Evolutionary conservation across 2,329 filamentous ascomycete species (phyloP).

Genomic region (Alternaria dauci): DNA sequence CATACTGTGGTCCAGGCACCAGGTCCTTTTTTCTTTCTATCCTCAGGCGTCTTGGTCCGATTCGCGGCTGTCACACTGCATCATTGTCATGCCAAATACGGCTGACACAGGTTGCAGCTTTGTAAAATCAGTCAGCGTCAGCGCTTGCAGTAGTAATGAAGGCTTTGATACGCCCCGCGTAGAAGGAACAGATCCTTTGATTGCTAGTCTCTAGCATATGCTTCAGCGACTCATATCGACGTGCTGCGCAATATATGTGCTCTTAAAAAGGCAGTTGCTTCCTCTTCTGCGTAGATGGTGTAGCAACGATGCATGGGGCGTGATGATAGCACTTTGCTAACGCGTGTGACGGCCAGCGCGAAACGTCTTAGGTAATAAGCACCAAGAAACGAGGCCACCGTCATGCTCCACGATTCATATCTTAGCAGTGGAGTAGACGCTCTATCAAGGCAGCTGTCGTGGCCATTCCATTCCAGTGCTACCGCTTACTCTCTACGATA

Average conservation of each 20-base stretch:
- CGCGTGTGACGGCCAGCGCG: background rate
- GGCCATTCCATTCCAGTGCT: background rate
- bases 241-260: background rate
- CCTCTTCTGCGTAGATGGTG: background rate
- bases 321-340: background rate
- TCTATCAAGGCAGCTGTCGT: conserved; percentile 2
- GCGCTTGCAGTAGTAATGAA: conserved; percentile 3
- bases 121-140: conserved; percentile 1
- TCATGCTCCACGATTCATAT: background rate
- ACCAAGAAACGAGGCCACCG: background rate
- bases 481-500: background rate
- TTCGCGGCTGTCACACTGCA: background rate
- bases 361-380: conserved; percentile 8
- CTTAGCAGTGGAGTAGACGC: background rate
- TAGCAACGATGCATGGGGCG: background rate
- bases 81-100: background rate
- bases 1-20: background rate
- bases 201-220: background rate
- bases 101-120: background rate
- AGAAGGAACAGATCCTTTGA: background rate
- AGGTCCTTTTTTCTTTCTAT: background rate
- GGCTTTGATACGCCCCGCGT: background rate
- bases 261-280: background rate
- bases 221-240: background rate
- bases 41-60: background rate